Evolutionary conservation across 2,329 filamentous ascomycete genomes (phyloP), one percentile per base, ranked within the genome.

Genomic region (Raffaelea arxii): DNA sequence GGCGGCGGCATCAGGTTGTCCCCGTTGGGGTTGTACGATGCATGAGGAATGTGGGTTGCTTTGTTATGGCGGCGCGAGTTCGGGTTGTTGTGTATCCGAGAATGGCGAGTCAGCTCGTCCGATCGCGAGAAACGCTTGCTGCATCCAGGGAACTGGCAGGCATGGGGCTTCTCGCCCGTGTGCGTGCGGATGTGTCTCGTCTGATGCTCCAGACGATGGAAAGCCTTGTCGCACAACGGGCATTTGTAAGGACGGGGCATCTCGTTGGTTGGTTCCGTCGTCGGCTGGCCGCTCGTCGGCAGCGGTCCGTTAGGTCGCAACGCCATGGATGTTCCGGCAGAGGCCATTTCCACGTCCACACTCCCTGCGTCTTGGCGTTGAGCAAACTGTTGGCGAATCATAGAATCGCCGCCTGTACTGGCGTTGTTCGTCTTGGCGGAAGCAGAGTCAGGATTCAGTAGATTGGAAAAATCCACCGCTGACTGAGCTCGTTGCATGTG

Each of bases 191-290:
- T 97, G 67, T 98, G 91, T 58, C 76, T 70, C 21, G 78, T 82
- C 74, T 96, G 91, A 65, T 97, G 91, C 72, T 97, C 91, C 37
- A 98, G 77, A 53, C 92, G 88, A 74, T 97, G 92, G 70, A 98
- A 98, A 51, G 92, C 91, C 76, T 96, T 94, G 60, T 96, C 91
- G 72, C 92, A 98, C 53, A 98, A 79, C 51, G 91, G 90, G 67
- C 91, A 98, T 74, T 97, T 97, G 80, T 98, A 98, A 1, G 91
- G 91, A 47, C 92, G 83, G 49, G 92, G 92, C 46, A 97, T 78
- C 66, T 97, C 91, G 53, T 65, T 69, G 42, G 51, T 48, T 6
- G 52, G 32, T 75, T 87, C 66, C 66, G 78, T 56, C 66, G 78
- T 56, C 53, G 70, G 58, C 59, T 86, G 79, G 49, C 81, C 75